Evolutionary conservation across 108 stramenopile genomes (phyloP), one percentile per base, ranked within the genome.

Genomic region (Licmophora abbreviata): DNA sequence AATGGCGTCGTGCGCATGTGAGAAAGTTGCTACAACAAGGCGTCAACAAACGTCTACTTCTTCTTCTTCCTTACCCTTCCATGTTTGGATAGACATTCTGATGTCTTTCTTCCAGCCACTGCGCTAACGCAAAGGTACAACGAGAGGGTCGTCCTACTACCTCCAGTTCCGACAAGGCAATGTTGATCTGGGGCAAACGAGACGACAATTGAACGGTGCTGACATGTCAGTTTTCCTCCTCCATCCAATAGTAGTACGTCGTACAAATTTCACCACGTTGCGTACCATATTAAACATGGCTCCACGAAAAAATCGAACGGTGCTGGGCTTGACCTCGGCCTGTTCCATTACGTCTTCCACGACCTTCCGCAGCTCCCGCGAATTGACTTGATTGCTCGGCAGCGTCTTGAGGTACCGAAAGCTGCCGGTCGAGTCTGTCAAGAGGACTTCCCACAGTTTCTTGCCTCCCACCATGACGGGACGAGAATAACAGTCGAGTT

Each of bases 261-360:
- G 38, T 18, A 40, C 5, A 40, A 5, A 40, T n/a, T 54, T 26
- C n/a, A n/a, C 11, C 20, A 38, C 41, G 32, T 62, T 37, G 56
- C 75, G 34, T 47, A 83, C 75, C 95, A 96, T 96, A 69, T 96
- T 96, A 76, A 95, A 95, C 95, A 96, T 96, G 34, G 92, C 92
- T 28, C 94, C 93, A 29, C 95, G 92, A 70, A 96, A 96, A 63
- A 95, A 96, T 28, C 92, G 76, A 44, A 96, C 88, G 5, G 73
- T 88, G 46, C 54, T 68, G 4, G 83, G 86, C 42, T 81, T 79
- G 2, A 74, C 59, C 36, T 81, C 75, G 28, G 75, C 70, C 34
- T 74, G 64, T 44, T 96, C 93, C 34, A 96, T 88, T 8, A 85
- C 54, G 28, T 83, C 75, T 59, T 93, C 91, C 0, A 96, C 82